Conservation (phyloP, 805 yeast species). For the Lachancea cidri region DNA sequence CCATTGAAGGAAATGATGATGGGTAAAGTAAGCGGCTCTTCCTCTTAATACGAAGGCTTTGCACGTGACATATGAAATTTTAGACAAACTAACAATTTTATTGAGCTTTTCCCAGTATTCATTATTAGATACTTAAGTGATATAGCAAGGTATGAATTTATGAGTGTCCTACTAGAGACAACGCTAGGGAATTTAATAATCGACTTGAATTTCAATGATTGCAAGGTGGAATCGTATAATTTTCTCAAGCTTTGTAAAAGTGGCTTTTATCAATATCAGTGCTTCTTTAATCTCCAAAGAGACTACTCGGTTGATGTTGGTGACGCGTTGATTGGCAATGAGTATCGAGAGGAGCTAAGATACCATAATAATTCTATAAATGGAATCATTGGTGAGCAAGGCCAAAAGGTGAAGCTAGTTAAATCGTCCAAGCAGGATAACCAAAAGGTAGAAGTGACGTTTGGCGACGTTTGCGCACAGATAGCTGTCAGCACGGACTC, state of each 20-base stretch:
- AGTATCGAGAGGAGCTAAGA: constrained; percentile 13
- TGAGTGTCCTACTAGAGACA: constrained; percentile 41
- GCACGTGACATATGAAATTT: neutral
- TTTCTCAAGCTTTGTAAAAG: constrained; percentile 51
- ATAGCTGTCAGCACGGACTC: constrained; percentile 26
- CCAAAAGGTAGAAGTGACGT: neutral
- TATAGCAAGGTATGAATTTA: constrained; percentile 12
- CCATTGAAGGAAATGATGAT: constrained; percentile 69
- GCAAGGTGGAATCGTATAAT: constrained; percentile 39
- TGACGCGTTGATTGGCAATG: constrained; percentile 35
- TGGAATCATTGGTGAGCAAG: constrained; percentile 23
- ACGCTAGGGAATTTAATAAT: constrained; percentile 45
- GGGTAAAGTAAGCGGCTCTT: constrained; percentile 42
- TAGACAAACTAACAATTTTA: neutral
- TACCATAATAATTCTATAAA: constrained; percentile 18
- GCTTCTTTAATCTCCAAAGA: constrained; percentile 41
- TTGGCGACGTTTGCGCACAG: constrained; percentile 9
- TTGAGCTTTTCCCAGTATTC: neutral
- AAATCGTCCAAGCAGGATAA: constrained; percentile 8
- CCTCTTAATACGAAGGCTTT: neutral
- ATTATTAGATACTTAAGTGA: no score
- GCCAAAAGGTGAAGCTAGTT: constrained; percentile 24
- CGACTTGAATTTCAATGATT: constrained; percentile 37
- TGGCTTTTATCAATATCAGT: constrained; percentile 47
- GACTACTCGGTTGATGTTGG: constrained; percentile 43